These are phyloP conservation scores for Tylopilus sp. DNA, from an alignment of 768 basidiomycete genomes.

Conservation along the genomic window DNA sequence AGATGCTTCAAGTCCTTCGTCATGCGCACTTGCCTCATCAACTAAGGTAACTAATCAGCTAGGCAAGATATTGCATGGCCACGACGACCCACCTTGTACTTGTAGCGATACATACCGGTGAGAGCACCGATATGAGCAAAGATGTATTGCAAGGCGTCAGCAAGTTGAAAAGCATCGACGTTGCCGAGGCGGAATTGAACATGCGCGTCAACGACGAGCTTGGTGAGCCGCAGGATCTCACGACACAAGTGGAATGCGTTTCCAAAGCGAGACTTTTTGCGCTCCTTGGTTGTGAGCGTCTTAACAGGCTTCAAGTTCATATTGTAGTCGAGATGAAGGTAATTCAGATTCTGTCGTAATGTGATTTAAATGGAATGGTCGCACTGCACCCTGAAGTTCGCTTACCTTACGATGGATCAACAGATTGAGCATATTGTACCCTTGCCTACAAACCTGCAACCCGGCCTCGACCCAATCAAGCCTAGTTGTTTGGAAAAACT, in stretches of 20 bases:
- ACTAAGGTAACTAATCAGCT: conserved; percentile 37
- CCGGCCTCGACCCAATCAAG: conserved; percentile 99
- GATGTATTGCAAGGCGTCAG: conserved; percentile 97
- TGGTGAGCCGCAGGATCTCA: conserved; percentile 95
- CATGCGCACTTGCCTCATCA: conserved; percentile 99
- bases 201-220: conserved; percentile 97
- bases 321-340: conserved; percentile 95
- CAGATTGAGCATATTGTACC: conserved; percentile 99
- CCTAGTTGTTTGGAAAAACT: conserved; percentile 98
- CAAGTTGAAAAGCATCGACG: conserved; percentile 98
- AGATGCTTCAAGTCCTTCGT: conserved; percentile 98
- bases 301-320: conserved; percentile 98
- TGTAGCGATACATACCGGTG: conserved; percentile 99
- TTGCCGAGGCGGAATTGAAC: conserved; percentile 98
- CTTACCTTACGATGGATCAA: conserved; percentile 94
- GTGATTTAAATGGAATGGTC: background rate
- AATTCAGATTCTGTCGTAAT: conserved; percentile 70
- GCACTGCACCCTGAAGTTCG: background rate
- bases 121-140: conserved; percentile 96
- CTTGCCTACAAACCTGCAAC: conserved; percentile 96
- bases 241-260: conserved; percentile 98
- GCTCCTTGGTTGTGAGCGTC: conserved; percentile 97
- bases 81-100: conserved; percentile 76
- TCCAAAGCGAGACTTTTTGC: conserved; percentile 99
- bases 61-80: background rate